Evolutionary conservation across 805 yeast genomes (phyloP).

Genomic region (Candida peoriensis): DNA sequence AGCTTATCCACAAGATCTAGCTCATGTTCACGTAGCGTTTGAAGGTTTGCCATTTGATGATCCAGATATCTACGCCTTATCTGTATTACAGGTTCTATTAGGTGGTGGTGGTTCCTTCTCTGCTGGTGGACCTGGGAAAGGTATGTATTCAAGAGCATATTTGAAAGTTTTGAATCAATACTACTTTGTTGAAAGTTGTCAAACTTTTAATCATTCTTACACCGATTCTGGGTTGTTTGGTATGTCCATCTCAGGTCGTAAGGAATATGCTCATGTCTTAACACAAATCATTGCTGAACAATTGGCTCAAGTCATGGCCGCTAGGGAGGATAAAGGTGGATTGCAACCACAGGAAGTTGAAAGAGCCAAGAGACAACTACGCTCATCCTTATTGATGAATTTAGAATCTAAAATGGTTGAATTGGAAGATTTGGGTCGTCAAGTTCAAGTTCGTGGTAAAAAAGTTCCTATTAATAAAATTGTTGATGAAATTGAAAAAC

Average conservation of each 20-base stretch:
- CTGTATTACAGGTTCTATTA: slow-evolving; percentile 80
- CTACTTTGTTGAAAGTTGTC: slow-evolving; percentile 85
- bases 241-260: slow-evolving; percentile 75
- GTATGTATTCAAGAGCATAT: slow-evolving; percentile 93
- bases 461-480: slow-evolving; percentile 74
- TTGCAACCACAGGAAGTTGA: slow-evolving; percentile 67
- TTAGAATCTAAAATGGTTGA: slow-evolving; percentile 91
- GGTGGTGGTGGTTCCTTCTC: slow-evolving; percentile 98
- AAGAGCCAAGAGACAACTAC: slow-evolving; percentile 89
- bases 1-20: slow-evolving; percentile 72
- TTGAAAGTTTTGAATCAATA: slow-evolving; percentile 87
- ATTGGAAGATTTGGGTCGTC: slow-evolving; percentile 93
- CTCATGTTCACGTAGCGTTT: slow-evolving; percentile 81
- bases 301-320: slow-evolving; percentile 41
- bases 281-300: slow-evolving; percentile 75
- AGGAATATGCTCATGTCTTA: slow-evolving; percentile 79
- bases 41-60: slow-evolving; percentile 81
- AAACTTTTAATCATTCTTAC: slow-evolving; percentile 85
- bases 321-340: slow-evolving; percentile 53
- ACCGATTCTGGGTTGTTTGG: slow-evolving; percentile 91
- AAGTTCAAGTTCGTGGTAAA: slow-evolving; percentile 77
- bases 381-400: slow-evolving; percentile 85
- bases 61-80: slow-evolving; percentile 86
- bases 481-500: slow-evolving; percentile 67
- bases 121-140: slow-evolving; percentile 99